Evolutionary conservation across 1,284 basidiomycete species (phyloP).

Genomic region (Hypsizygus ulmarius): DNA sequence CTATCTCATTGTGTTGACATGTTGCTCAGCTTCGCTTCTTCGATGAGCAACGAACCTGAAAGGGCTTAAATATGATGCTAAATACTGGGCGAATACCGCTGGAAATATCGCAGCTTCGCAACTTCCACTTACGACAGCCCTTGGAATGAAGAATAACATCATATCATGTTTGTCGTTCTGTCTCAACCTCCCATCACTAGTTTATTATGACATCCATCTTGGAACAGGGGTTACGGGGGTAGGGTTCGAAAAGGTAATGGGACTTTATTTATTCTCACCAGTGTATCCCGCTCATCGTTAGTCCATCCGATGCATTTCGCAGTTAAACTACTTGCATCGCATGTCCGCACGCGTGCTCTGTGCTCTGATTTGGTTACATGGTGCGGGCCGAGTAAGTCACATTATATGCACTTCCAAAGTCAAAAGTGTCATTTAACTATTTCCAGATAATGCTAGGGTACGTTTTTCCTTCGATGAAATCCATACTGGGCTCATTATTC

Average conservation of each 20-base stretch:
- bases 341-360: conserved; percentile 48
- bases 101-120: conserved; percentile 52
- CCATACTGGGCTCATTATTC: neutral
- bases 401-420: neutral
- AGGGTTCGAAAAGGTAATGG: conserved; percentile 14
- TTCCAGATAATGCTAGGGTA: conserved; percentile 23
- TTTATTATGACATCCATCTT: neutral
- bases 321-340: conserved; percentile 55
- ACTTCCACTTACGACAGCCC: conserved; percentile 57
- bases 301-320: neutral
- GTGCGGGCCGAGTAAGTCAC: conserved; percentile 38
- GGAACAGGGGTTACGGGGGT: conserved; percentile 15
- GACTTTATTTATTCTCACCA: no score
- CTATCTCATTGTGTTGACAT: neutral
- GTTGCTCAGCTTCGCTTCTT: neutral
- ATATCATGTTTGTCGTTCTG: conserved; percentile 45
- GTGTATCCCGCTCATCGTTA: no score
- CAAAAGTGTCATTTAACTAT: neutral
- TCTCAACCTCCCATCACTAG: neutral
- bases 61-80: conserved; percentile 35
- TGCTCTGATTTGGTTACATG: conserved; percentile 52
- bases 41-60: conserved; percentile 34
- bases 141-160: conserved; percentile 65
- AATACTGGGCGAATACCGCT: conserved; percentile 48
- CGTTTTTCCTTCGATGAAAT: neutral